Base-by-base conservation (phyloP, 345 rosid species). In the Gossypium rotundifolium region DNA sequence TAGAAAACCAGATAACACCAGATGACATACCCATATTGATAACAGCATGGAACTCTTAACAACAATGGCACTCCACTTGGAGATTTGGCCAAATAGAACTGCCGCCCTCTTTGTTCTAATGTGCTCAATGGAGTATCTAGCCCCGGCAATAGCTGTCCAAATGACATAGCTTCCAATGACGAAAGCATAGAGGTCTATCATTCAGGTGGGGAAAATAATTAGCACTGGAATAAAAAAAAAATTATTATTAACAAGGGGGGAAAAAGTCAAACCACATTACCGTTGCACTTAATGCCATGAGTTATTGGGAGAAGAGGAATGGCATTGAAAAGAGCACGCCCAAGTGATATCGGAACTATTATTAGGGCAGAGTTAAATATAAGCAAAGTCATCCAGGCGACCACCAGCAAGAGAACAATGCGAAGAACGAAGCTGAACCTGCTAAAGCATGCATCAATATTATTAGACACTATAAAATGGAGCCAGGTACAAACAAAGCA, bases 251-350 rank as follows among this genome's bases (percentile, higher is more conserved):
- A 33, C 7, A 33, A 5, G 57, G 57, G 55, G n/a, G 20, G 51
- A 38, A 16, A 65, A 71, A 55, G 38, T 70, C 54, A 70, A 76
- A 22, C 27, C 49, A 73, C 70, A 29, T 73, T 90, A 95, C 99
- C 99, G 54, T 95, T 95, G 91, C 97, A 95, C 78, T 93, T 93
- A 84, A 95, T 85, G 79, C 98, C 99, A 71, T 93, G 99, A 74
- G 99, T 93, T 83, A 90, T 87, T 60, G 99, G 99, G 62, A 96
- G 96, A 74, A 83, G 87, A 74, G 99, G 99, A 79, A 96, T 89
- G 77, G 89, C 87, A 83, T 89, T 91, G 85, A 96, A 96, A 76
- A 96, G 86, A 66, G 89, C 87, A 74, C 97, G 97, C 38, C 99
- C 99, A 70, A 96, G 90, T n/a, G 97, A 89, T 74, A 96, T 87